Evolutionary conservation across 116 monocot genomes (phyloP).

Genomic region (Posidonia oceanica): DNA sequence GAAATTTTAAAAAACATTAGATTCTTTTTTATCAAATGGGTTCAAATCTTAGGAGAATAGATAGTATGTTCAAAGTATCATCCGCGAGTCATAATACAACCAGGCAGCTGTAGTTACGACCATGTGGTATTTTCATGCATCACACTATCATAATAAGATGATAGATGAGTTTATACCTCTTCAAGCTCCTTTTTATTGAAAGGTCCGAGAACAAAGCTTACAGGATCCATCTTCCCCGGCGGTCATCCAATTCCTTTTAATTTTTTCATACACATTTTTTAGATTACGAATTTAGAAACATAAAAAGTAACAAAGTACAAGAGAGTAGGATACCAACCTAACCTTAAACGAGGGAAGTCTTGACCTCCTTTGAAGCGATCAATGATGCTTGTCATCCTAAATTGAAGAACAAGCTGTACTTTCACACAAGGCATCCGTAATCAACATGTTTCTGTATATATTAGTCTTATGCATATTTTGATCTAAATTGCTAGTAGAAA

Average conservation of each 20-base stretch:
- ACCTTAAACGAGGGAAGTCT: slow-evolving; percentile 86
- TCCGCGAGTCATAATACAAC: too few species aligned
- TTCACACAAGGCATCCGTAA: background rate
- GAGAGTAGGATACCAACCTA: slow-evolving; percentile 26
- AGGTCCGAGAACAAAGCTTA: slow-evolving; percentile 67
- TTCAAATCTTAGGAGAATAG: too few species aligned
- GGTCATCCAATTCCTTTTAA: slow-evolving; percentile 98
- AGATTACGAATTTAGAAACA: background rate
- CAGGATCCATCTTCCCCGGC: slow-evolving; percentile 86
- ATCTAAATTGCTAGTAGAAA: too few species aligned
- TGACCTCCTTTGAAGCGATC: slow-evolving; percentile 68
- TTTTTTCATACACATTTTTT: too few species aligned
- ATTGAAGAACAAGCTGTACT: background rate
- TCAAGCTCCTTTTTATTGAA: slow-evolving; percentile 74
- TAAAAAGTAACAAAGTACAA: background rate
- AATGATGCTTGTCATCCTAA: slow-evolving; percentile 90
- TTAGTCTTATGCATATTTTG: too few species aligned
- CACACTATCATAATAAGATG: too few species aligned
- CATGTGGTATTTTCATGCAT: too few species aligned
- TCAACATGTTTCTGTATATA: too few species aligned
- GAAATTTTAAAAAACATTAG: too few species aligned
- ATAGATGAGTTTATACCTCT: slow-evolving; percentile 42
- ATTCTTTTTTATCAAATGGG: too few species aligned
- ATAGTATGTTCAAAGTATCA: too few species aligned
- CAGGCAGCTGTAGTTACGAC: too few species aligned